phyloP scores from a whole-genome alignment of 805 yeast species.

The Candida ficus region DNA sequence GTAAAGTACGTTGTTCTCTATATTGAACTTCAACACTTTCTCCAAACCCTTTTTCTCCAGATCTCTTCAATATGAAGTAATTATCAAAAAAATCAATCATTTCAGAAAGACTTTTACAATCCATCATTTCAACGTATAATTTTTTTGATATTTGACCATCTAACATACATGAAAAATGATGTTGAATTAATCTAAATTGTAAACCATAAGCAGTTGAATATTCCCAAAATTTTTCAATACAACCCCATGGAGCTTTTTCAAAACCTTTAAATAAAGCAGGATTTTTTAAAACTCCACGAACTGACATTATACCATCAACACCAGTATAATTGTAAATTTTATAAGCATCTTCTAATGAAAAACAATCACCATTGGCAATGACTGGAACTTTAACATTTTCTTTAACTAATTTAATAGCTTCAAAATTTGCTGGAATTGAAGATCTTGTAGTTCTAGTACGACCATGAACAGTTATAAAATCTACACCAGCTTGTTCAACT shows the following conservation, averaged over 20 bases:
- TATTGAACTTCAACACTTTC: slow-evolving; percentile 40
- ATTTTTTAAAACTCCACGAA: slow-evolving; percentile 77
- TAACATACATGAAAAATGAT: slow-evolving; percentile 86
- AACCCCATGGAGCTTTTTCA: slow-evolving; percentile 81
- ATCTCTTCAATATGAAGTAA: slow-evolving; percentile 59
- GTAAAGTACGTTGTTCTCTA: slow-evolving; percentile 26
- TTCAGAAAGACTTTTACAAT: slow-evolving; percentile 49
- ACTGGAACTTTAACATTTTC: slow-evolving; percentile 60
- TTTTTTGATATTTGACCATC: slow-evolving; percentile 45
- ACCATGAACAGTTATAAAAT: slow-evolving; percentile 92
- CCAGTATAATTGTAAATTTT: slow-evolving; percentile 61
- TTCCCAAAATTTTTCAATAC: slow-evolving; percentile 80
- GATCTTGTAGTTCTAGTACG: slow-evolving; percentile 82
- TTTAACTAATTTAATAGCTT: slow-evolving; percentile 67
- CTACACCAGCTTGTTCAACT: slow-evolving; percentile 86
- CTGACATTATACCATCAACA: slow-evolving; percentile 94
- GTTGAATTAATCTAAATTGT: slow-evolving; percentile 80
- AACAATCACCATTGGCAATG: slow-evolving; percentile 98
- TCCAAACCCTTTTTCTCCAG: slow-evolving; percentile 69
- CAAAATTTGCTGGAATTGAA: slow-evolving; percentile 75
- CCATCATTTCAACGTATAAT: slow-evolving; percentile 60
- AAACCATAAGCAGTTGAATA: slow-evolving; percentile 74
- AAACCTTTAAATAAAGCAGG: slow-evolving; percentile 85
- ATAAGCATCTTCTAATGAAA: slow-evolving; percentile 56
- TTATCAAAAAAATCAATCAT: slow-evolving; percentile 80